These are phyloP conservation scores for Prunus fruticosa DNA, from an alignment of 306 rosid genomes.

Conservation along the genomic window DNA sequence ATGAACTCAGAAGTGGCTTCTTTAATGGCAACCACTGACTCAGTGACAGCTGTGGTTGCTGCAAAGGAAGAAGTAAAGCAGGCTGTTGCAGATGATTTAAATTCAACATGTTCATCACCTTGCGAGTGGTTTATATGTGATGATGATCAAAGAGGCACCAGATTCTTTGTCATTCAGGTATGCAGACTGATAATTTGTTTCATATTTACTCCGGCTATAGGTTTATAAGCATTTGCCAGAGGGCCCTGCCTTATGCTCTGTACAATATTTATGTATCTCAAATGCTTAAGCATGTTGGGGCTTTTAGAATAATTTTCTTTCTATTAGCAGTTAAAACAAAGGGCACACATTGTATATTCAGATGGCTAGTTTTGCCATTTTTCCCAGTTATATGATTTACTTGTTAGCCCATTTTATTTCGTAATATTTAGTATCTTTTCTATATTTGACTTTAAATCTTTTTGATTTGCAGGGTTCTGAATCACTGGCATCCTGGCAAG, in stretches of 20 bases:
- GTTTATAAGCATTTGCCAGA: background rate
- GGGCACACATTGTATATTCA: background rate
- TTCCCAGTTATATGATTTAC: background rate
- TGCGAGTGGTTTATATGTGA: slow-evolving; percentile 95
- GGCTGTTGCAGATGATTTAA: slow-evolving; percentile 91
- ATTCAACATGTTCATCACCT: slow-evolving; percentile 71
- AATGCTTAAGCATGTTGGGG: background rate
- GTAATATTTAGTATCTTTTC: background rate
- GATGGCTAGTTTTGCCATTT: background rate
- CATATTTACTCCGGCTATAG: background rate
- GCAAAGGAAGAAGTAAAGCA: slow-evolving; percentile 97
- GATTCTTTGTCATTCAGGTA: slow-evolving; percentile 87
- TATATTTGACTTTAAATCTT: background rate
- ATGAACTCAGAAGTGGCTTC: slow-evolving; percentile 65
- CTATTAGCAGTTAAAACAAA: background rate
- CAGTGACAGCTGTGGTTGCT: slow-evolving; percentile 93
- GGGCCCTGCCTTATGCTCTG: background rate
- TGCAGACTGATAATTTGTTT: background rate
- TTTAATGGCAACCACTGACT: slow-evolving; percentile 83
- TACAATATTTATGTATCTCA: background rate
- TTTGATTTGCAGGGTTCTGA: slow-evolving; percentile 73
- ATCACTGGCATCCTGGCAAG: slow-evolving; percentile 91
- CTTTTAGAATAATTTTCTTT: background rate
- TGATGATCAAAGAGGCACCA: slow-evolving; percentile 61
- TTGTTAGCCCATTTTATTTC: background rate